Evolutionary conservation across 129 eudicot species (phyloP).

Genomic region (Oenanthe sinensis): DNA sequence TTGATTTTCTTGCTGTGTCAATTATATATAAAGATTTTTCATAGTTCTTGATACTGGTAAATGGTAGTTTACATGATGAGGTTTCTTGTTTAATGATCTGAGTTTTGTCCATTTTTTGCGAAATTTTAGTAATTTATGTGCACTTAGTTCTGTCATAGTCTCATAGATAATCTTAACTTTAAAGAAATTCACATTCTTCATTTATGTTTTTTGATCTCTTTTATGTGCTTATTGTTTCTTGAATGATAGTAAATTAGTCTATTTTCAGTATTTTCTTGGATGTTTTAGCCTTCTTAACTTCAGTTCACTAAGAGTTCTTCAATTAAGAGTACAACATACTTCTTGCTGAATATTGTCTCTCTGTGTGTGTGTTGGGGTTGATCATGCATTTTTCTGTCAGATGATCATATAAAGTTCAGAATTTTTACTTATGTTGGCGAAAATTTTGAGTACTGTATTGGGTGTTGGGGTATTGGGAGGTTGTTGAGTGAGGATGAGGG

Average conservation of each 20-base stretch:
- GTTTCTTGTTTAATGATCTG: neutral
- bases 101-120: slow-evolving; percentile 10
- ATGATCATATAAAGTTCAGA: neutral
- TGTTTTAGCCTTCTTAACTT: neutral
- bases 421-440: slow-evolving; percentile 7
- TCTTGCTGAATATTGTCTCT: slow-evolving; percentile 12
- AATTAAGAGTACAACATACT: slow-evolving; percentile 9
- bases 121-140: neutral
- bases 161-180: neutral
- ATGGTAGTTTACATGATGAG: slow-evolving; percentile 9
- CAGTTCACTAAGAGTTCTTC: slow-evolving; percentile 15
- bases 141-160: neutral
- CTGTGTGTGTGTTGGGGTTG: slow-evolving; percentile 18
- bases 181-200: slow-evolving; percentile 14
- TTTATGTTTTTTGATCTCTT: neutral
- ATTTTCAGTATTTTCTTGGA: neutral
- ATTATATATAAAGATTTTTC: neutral
- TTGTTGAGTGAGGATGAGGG: slow-evolving; percentile 48
- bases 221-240: neutral
- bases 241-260: neutral
- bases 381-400: slow-evolving; percentile 5
- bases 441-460: slow-evolving; percentile 12
- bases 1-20: neutral
- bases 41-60: neutral
- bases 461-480: slow-evolving; percentile 34